Evolutionary conservation across 164 flowering plant genomes (phyloP).

Genomic region (Magnolia changhungtana): DNA sequence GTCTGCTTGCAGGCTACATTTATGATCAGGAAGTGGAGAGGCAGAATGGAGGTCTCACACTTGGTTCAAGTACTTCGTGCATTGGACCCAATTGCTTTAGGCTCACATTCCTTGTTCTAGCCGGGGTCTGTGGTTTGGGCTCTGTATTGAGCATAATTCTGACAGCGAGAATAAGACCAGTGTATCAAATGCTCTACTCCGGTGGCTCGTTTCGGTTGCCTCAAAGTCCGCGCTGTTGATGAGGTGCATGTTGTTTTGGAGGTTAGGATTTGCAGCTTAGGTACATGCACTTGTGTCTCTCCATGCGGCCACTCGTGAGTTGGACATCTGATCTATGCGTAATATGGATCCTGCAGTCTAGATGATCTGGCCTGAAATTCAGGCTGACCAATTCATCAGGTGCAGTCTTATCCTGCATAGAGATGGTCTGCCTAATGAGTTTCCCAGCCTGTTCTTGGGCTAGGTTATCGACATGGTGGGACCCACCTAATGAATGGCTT

Average conservation of each 20-base stretch:
- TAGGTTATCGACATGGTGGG: no score
- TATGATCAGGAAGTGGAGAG: constrained; percentile 67
- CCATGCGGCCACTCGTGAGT: no score
- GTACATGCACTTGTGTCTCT: no score
- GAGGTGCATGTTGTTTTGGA: neutral
- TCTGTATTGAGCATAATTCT: constrained; percentile 52
- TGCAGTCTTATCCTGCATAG: no score
- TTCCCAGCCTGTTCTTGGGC: no score
- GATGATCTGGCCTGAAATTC: no score
- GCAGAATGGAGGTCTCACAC: constrained; percentile 35
- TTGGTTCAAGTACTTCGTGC: constrained; percentile 36
- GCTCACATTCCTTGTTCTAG: constrained; percentile 61
- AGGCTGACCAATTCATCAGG: no score
- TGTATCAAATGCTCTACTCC: constrained; percentile 77
- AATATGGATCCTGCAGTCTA: no score
- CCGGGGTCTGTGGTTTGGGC: constrained; percentile 61
- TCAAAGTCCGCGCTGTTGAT: constrained; percentile 35
- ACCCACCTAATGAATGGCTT: no score
- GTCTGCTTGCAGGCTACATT: constrained; percentile 63
- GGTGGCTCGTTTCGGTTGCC: constrained; percentile 75
- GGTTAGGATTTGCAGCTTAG: no score
- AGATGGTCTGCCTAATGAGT: no score
- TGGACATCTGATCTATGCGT: no score
- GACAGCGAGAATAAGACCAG: constrained; percentile 58
- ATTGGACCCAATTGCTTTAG: constrained; percentile 72